These are phyloP conservation scores for Glycine latifolia DNA, from an alignment of 306 rosid species.

Conservation along the genomic window DNA sequence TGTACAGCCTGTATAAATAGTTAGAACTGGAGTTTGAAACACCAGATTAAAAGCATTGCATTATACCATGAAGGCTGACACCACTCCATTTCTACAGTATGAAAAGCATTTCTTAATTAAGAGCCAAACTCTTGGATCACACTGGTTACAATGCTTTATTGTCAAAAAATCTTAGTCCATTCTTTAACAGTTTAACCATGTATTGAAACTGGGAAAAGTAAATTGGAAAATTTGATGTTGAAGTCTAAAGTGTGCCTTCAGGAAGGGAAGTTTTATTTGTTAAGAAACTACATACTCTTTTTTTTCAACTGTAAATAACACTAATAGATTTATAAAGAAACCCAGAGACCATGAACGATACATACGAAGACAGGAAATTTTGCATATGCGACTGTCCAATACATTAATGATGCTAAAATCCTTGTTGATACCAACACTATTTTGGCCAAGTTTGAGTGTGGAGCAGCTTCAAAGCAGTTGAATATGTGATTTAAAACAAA, in stretches of 20 bases:
- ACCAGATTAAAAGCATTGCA: not conserved
- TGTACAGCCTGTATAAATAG: not conserved
- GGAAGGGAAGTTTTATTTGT: not conserved
- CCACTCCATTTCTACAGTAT: not conserved
- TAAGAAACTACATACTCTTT: not conserved
- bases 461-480: not conserved
- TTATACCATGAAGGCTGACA: not conserved
- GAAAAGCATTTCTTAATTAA: not conserved
- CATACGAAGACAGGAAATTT: not conserved
- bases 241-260: conserved; percentile 18
- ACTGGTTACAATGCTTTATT: not conserved
- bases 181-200: not conserved
- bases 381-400: not conserved
- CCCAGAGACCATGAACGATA: not conserved
- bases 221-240: conserved; percentile 1
- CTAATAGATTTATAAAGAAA: not conserved
- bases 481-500: not conserved
- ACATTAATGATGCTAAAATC: not conserved
- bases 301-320: not conserved
- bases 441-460: conserved; percentile 14
- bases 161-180: not conserved
- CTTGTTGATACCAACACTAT: not conserved
- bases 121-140: not conserved
- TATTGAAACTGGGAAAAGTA: not conserved
- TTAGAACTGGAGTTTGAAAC: conserved; percentile 3